Percentiles rank a stretch among this genome's conserved stretches.
These are phyloP conservation scores for Cyberlindnera mississippiensis DNA, from an alignment of 805 yeast genomes.

Conservation along the genomic window DNA sequence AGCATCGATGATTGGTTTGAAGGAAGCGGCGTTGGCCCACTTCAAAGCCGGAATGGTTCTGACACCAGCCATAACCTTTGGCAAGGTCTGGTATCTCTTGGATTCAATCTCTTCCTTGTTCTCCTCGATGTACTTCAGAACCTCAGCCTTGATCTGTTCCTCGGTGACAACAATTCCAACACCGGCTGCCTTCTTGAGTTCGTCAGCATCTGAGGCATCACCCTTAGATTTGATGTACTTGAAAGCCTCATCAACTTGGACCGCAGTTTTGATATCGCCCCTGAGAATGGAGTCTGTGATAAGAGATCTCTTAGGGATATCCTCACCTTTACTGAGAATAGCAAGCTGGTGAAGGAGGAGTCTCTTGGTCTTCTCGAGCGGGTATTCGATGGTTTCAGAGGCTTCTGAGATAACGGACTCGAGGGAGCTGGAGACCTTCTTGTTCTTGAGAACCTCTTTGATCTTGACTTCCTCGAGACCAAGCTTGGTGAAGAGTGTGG, in stretches of 20 bases:
- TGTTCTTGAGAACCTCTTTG: slow-evolving; percentile 79
- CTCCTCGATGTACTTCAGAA: slow-evolving; percentile 54
- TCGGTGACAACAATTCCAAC: slow-evolving; percentile 73
- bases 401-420: slow-evolving; percentile 52
- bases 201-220: slow-evolving; percentile 41
- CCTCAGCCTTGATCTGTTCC: slow-evolving; percentile 56
- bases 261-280: slow-evolving; percentile 58
- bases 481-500: slow-evolving; percentile 33
- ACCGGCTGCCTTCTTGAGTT: slow-evolving; percentile 65
- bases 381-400: slow-evolving; percentile 26
- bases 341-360: slow-evolving; percentile 77
- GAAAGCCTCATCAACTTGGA: slow-evolving; percentile 78
- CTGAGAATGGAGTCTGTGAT: slow-evolving; percentile 60
- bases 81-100: slow-evolving; percentile 79
- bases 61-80: slow-evolving; percentile 70
- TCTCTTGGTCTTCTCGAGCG: slow-evolving; percentile 55
- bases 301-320: slow-evolving; percentile 43
- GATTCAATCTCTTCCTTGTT: slow-evolving; percentile 56
- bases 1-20: slow-evolving; percentile 84
- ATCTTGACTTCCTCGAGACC: slow-evolving; percentile 74
- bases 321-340: slow-evolving; percentile 55
- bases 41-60: slow-evolving; percentile 71
- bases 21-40: slow-evolving; percentile 87
- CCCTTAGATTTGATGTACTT: slow-evolving; percentile 61
- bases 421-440: slow-evolving; percentile 74